phyloP scores from a whole-genome alignment of 2,329 filamentous ascomycete species.

The Fusarium sp. region DNA sequence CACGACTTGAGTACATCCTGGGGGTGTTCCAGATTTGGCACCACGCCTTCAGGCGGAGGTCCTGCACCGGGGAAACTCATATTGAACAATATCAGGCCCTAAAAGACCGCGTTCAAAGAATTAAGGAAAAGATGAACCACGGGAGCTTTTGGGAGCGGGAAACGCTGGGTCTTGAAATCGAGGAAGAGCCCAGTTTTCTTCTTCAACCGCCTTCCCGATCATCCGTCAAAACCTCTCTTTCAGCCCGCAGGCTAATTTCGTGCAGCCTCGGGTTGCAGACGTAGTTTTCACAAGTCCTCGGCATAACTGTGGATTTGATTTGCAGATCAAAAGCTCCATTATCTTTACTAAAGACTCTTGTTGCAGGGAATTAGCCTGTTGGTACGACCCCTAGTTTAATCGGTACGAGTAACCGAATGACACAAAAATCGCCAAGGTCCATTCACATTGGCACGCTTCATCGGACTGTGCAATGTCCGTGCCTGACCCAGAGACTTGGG shows the following conservation, averaged over 20 bases:
- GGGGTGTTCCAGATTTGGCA: conserved; percentile 25
- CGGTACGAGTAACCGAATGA: not conserved
- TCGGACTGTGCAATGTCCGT: not conserved
- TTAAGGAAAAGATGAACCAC: not conserved
- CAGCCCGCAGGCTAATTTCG: not conserved
- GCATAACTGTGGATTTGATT: conserved; percentile 2
- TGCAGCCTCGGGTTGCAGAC: not conserved
- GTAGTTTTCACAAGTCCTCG: not conserved
- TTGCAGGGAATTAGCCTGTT: not conserved
- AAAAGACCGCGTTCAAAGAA: not conserved
- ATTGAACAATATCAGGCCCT: not conserved
- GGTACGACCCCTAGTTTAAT: not conserved
- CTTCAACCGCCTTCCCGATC: not conserved
- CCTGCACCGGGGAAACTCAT: conserved; percentile 34
- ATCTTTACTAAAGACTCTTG: not conserved
- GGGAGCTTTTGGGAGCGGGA: not conserved
- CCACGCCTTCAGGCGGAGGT: conserved; percentile 20
- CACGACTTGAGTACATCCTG: conserved; percentile 25
- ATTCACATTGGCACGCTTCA: conserved; percentile 1
- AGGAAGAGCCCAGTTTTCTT: not conserved
- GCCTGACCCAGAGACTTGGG: not conserved
- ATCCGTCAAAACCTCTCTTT: not conserved
- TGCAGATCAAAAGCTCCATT: not conserved
- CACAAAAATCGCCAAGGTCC: not conserved
- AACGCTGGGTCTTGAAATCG: not conserved